A percentile compares a stretch with the other conserved stretches of the same genome.
Evolutionary conservation across 305 asterid genomes (phyloP).

Genomic region (Striga hermonthica): DNA sequence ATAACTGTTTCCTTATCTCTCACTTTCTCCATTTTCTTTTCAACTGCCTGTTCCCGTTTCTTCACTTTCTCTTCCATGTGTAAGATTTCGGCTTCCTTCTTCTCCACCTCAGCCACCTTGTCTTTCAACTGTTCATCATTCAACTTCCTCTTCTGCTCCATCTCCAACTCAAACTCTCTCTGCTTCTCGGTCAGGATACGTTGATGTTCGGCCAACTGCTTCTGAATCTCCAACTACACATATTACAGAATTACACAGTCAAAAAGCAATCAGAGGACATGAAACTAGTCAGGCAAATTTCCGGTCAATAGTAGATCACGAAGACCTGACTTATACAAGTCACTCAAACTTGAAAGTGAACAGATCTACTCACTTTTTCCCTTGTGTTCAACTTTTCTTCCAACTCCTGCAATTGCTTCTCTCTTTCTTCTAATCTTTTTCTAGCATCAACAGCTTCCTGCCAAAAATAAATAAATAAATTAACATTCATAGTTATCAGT

Average conservation of each 20-base stretch:
- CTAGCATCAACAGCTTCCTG: constrained; percentile 72
- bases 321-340: constrained; percentile 9
- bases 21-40: constrained; percentile 70
- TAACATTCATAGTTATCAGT: constrained; percentile 19
- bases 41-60: constrained; percentile 81
- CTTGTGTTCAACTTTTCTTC: constrained; percentile 68
- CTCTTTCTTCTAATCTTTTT: constrained; percentile 66
- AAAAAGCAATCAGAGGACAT: constrained; percentile 22
- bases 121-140: constrained; percentile 64
- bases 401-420: constrained; percentile 61
- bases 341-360: constrained; percentile 10
- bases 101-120: constrained; percentile 71
- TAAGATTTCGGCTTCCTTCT: constrained; percentile 71
- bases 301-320: constrained; percentile 1
- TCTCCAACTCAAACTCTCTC: constrained; percentile 70
- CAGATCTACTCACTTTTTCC: constrained; percentile 59
- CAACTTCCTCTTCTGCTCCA: constrained; percentile 67
- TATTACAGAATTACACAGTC: constrained; percentile 25
- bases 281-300: not conserved
- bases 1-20: constrained; percentile 67
- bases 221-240: constrained; percentile 77
- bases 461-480: constrained; percentile 26
- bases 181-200: constrained; percentile 56
- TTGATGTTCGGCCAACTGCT: constrained; percentile 81
- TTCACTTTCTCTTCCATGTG: constrained; percentile 88